Percentiles rank a stretch among this genome's conserved stretches.
Evolutionary conservation across 75 land plant genomes (phyloP).

Genomic region (Gnetum montanum): DNA sequence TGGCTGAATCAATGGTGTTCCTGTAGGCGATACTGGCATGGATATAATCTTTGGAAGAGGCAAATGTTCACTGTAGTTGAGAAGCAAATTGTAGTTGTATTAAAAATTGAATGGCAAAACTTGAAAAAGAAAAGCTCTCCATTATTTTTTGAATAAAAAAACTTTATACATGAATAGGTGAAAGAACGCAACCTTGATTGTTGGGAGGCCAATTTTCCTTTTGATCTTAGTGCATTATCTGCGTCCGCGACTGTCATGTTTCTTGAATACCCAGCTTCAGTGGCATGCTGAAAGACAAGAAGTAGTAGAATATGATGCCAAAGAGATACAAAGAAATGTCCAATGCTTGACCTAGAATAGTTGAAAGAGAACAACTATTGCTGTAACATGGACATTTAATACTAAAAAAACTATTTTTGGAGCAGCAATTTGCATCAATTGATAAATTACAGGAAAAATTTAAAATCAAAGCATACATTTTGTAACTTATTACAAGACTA

Average conservation of each 20-base stretch:
- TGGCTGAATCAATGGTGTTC: constrained; percentile 44
- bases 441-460: too few species aligned
- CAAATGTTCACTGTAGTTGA: constrained; percentile 23
- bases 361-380: too few species aligned
- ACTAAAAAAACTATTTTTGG: too few species aligned
- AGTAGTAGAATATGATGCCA: not conserved
- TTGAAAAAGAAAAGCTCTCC: not conserved
- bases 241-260: constrained; percentile 25
- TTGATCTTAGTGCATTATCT: constrained; percentile 23
- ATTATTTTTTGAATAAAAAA: not conserved
- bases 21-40: constrained; percentile 57
- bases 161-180: not conserved
- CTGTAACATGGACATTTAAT: too few species aligned
- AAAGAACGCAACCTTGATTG: constrained; percentile 22
- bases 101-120: not conserved
- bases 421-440: too few species aligned
- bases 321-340: not conserved
- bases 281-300: too few species aligned
- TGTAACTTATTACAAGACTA: too few species aligned
- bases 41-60: constrained; percentile 28
- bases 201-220: constrained; percentile 3
- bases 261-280: constrained; percentile 23
- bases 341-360: too few species aligned
- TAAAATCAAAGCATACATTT: too few species aligned
- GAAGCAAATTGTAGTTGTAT: not conserved